Percentiles rank a stretch among this genome's conserved stretches.
Conservation (phyloP, 192 early-diverging fungal species). For the Coemansia sp. region DNA sequence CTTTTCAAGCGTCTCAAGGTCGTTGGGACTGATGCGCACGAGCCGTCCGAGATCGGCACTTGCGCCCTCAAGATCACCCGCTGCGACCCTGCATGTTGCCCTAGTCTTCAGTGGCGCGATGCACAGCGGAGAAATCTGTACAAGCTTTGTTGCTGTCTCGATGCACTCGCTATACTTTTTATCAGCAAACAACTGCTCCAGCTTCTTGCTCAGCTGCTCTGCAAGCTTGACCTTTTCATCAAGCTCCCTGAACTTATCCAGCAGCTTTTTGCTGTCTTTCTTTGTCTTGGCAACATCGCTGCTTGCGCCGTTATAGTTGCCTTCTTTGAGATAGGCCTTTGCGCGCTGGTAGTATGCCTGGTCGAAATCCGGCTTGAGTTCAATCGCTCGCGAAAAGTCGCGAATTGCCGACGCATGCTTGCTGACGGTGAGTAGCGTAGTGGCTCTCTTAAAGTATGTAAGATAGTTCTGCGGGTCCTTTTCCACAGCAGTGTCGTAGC, state of each 20-base stretch:
- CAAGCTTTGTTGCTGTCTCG: constrained; percentile 53
- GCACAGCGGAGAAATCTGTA: constrained; percentile 59
- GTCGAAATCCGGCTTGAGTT: constrained; percentile 78
- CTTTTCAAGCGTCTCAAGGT: constrained; percentile 60
- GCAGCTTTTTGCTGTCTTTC: constrained; percentile 9
- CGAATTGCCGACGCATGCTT: constrained; percentile 68
- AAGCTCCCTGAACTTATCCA: constrained; percentile 28
- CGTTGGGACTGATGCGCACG: constrained; percentile 70
- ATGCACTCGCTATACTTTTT: constrained; percentile 61
- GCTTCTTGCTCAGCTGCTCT: constrained; percentile 34
- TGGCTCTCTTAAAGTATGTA: constrained; percentile 85
- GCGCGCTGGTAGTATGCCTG: constrained; percentile 76
- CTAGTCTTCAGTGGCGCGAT: constrained; percentile 62
- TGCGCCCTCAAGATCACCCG: constrained; percentile 82
- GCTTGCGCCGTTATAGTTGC: constrained; percentile 53
- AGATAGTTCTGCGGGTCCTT: constrained; percentile 81
- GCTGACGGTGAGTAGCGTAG: constrained; percentile 75
- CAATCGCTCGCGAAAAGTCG: constrained; percentile 80
- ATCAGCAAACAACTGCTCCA: constrained; percentile 38
- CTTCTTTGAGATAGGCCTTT: constrained; percentile 66
- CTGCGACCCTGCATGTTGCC: constrained; percentile 70
- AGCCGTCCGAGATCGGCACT: constrained; percentile 77
- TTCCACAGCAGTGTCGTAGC: constrained; percentile 57
- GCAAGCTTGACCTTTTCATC: constrained; percentile 50
- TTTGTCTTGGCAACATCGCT: constrained; percentile 3